phyloP scores from a whole-genome alignment of 306 rosid species.

The Castanopsis chinensis region DNA sequence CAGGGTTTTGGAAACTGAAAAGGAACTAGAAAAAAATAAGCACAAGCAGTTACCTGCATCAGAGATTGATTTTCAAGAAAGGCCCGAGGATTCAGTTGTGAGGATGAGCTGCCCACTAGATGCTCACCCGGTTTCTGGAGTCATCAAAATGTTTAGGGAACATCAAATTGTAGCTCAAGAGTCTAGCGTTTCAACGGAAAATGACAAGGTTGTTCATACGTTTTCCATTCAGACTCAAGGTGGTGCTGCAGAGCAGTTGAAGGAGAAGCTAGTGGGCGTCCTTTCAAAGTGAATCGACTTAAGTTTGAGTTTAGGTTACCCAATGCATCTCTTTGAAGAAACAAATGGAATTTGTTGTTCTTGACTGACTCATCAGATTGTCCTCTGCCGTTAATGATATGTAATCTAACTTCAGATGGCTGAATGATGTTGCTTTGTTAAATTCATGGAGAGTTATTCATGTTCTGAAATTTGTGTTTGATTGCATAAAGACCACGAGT shows the following conservation, averaged over 20 bases:
- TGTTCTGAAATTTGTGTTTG: neutral
- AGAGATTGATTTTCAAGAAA: conserved; percentile 76
- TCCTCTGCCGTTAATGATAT: neutral
- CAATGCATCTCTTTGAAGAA: conserved; percentile 14
- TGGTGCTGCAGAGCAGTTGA: conserved; percentile 66
- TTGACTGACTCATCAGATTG: conserved; percentile 1
- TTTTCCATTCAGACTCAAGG: conserved; percentile 66
- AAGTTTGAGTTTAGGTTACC: conserved; percentile 9
- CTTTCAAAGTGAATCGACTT: conserved; percentile 44
- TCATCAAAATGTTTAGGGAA: conserved; percentile 57
- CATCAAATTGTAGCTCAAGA: conserved; percentile 71
- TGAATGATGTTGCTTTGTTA: neutral
- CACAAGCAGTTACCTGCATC: conserved; percentile 36
- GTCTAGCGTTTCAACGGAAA: conserved; percentile 45
- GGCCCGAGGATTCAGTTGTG: conserved; percentile 72
- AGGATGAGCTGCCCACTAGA: conserved; percentile 69
- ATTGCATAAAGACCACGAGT: neutral
- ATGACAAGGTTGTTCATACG: conserved; percentile 59
- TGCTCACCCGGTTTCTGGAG: conserved; percentile 70
- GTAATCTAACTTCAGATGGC: neutral
- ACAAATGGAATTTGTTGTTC: conserved; percentile 8
- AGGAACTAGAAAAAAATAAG: conserved; percentile 44
- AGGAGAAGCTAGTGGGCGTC: conserved; percentile 72
- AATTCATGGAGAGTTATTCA: neutral
- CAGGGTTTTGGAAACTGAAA: conserved; percentile 75